Evolutionary conservation across 305 asterid genomes (phyloP).

Genomic region (Solanum hybrid): DNA sequence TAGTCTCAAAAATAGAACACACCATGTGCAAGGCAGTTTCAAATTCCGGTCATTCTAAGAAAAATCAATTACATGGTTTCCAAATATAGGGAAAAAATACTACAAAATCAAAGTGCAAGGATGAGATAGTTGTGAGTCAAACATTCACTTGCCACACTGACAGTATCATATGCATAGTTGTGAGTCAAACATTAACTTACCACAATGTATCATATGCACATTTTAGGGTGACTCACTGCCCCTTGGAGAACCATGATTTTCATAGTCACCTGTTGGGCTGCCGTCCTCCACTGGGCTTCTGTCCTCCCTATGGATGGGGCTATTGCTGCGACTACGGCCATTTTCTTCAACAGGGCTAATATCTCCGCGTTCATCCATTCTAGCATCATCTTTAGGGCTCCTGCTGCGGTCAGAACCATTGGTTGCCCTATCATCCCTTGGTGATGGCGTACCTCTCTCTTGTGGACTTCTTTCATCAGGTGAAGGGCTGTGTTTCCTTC

Average conservation of each 20-base stretch:
- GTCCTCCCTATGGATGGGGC: conserved; percentile 18
- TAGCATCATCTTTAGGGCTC: conserved; percentile 28
- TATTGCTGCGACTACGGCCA: conserved; percentile 21
- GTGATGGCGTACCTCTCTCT: conserved; percentile 32
- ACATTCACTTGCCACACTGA: neutral
- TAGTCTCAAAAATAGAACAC: neutral
- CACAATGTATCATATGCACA: neutral
- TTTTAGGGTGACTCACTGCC: conserved; percentile 21
- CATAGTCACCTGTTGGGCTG: conserved; percentile 16
- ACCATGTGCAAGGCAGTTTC: neutral
- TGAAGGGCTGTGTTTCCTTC: conserved; percentile 34
- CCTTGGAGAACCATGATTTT: conserved; percentile 16
- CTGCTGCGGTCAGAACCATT: conserved; percentile 26
- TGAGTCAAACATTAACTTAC: neutral
- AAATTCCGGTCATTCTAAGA: neutral
- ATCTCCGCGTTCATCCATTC: conserved; percentile 14
- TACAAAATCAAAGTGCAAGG: neutral
- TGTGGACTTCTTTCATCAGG: conserved; percentile 41
- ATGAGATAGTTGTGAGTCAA: neutral
- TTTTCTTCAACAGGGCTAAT: conserved; percentile 31
- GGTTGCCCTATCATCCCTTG: conserved; percentile 18
- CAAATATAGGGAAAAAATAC: neutral
- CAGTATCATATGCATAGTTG: neutral
- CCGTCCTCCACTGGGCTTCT: conserved; percentile 16
- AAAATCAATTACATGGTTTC: neutral